Evolutionary conservation across 495 filamentous ascomycete genomes (phyloP), one percentile per base, ranked within the genome.

Genomic region (Recurvomyces mirabilis): DNA sequence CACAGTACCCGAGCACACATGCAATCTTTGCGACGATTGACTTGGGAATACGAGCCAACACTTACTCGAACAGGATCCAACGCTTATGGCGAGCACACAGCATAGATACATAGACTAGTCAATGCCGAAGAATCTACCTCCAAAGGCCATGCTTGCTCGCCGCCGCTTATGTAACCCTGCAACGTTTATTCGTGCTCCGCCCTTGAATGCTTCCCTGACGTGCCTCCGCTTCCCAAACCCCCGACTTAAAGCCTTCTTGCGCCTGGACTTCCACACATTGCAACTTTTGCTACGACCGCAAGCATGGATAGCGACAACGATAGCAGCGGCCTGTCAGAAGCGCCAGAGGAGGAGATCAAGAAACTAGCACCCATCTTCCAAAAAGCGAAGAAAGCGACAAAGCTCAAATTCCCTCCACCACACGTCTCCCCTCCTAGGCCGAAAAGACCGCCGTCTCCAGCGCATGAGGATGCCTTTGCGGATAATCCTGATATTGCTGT

Each of bases 401-500:
- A 49, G 25, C 32, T 37, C 10, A 29, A 21, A n/a, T 39, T 38
- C 37, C 49, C 43, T 18, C 43, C 40, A 1, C 49, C 48, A 3
- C 21, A 12, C 3, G 30, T 34, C 38, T 48, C 48, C 14, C 43
- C 53, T 38, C 49, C 48, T 1, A 13, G 42, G 20, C 41, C 51
- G 25, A 57, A 49, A 41, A 38, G 53, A 43, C 21, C 41, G 9
- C 37, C 49, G 2, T 56, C 53, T 21, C 56, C 56, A 28, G 52
- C 53, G 11, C 56, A 59, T 26, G 49, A 59, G 38, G 45, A 56
- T n/a, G 46, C 42, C 25, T 43, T 59, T 4, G 54, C 54, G 5
- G 56, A 59, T 29, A 53, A 57, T 29, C 38, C 54, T 5, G 51
- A 54, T 28, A 57, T 59, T 43, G 54, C 56, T 11, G 56, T 59